Base-by-base conservation (phyloP, 768 basidiomycete species). In the Sutorius australiensis region DNA sequence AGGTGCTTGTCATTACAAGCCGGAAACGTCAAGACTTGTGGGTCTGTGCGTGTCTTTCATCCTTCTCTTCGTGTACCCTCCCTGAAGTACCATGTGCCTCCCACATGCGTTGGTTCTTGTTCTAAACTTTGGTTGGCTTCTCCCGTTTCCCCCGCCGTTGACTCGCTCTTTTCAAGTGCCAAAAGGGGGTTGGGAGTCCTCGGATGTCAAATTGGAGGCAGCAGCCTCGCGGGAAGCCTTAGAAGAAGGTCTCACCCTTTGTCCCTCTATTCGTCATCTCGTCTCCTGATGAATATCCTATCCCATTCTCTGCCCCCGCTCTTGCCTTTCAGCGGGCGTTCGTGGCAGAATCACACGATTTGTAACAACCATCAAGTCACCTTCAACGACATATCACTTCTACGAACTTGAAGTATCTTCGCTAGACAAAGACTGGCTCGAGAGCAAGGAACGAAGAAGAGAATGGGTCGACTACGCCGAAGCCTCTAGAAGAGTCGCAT, bases 171-270 rank as follows among this genome's bases (percentile, higher is more conserved):
- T 51, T 54, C 50, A 67, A 92, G 91, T 93, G 65, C 91, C 91
- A n/a, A 93, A 93, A 77, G 91, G 91, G 70, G 91, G 91, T 67
- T 93, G 86, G 86, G 91, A 93, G 73, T 75, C 82, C 61, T 78
- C 86, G 52, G 91, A 93, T 80, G 83, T 79, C 63, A 78, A 77
- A 71, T 75, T 92, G 65, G 89, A 92, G 78, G 85, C 83, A 75
- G 91, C 91, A 69, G 91, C 91, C 75, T 87, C 83, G 65, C 82
- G 91, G 72, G 91, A 93, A 83, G 91, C 91, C 75, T 78, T 87
- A 72, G 91, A 93, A 89, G 91, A 93, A 92, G 91, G 91, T 93
- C 88, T 83, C 83, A 84, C 82, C 83, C 76, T 82, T 86, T 83
- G 77, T 80, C 80, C 83, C 78, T 83, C 76, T 84, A 72, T 80